Evolutionary conservation across 2,329 filamentous ascomycete genomes (phyloP).

Genomic region (Talaromyces sp.): DNA sequence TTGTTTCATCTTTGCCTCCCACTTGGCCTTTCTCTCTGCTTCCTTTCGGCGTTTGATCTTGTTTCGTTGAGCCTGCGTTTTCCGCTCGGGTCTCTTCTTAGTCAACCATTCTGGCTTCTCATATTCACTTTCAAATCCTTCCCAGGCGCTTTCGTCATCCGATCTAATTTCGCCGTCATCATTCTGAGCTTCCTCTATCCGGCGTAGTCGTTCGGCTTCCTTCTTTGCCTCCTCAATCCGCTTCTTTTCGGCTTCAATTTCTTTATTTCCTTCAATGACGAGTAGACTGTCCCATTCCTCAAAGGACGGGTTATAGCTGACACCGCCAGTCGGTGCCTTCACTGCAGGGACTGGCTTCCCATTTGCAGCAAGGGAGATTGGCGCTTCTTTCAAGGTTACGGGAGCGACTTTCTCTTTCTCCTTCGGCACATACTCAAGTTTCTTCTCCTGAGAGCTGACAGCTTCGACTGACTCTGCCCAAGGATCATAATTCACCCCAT

Average conservation of each 20-base stretch:
- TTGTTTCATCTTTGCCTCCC: slow-evolving; percentile 70
- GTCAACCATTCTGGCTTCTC: slow-evolving; percentile 64
- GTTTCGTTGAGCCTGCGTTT: slow-evolving; percentile 82
- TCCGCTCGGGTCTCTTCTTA: slow-evolving; percentile 74
- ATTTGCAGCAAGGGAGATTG: slow-evolving; percentile 75
- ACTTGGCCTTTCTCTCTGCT: slow-evolving; percentile 70
- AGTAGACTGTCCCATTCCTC: slow-evolving; percentile 79
- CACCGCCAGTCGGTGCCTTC: slow-evolving; percentile 71
- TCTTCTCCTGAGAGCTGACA: slow-evolving; percentile 45
- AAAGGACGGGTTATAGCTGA: slow-evolving; percentile 89
- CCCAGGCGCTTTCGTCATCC: slow-evolving; percentile 90
- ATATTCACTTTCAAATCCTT: slow-evolving; percentile 76
- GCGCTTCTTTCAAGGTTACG: slow-evolving; percentile 67
- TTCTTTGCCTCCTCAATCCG: slow-evolving; percentile 64
- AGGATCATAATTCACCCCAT: slow-evolving; percentile 64
- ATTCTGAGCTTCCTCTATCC: slow-evolving; percentile 66
- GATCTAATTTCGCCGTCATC: slow-evolving; percentile 71
- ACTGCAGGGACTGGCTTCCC: slow-evolving; percentile 79
- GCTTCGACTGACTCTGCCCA: slow-evolving; percentile 60
- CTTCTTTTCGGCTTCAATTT: slow-evolving; percentile 72
- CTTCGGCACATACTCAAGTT: slow-evolving; percentile 64
- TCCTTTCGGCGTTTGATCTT: slow-evolving; percentile 85
- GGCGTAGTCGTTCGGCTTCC: slow-evolving; percentile 64
- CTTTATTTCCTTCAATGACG: slow-evolving; percentile 70
- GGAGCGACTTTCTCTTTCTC: slow-evolving; percentile 66